phyloP scores from a whole-genome alignment of 2,329 filamentous ascomycete genomes.

The Grosmannia penicillata region DNA sequence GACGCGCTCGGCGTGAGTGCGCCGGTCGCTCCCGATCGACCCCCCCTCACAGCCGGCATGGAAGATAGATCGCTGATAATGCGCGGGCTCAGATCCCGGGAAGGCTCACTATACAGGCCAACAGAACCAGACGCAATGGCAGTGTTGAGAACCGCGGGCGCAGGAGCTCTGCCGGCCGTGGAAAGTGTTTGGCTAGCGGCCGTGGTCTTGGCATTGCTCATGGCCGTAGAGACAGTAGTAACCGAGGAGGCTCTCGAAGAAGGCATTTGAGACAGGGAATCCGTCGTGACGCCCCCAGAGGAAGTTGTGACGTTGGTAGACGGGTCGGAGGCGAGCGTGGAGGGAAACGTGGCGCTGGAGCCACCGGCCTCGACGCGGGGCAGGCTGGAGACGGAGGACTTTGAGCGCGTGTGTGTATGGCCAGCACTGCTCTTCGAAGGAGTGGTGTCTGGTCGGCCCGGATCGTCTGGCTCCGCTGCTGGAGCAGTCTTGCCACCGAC shows the following conservation, averaged over 20 bases:
- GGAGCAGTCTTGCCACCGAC: conserved; percentile 33
- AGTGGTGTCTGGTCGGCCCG: conserved; percentile 25
- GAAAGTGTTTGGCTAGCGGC: conserved; percentile 24
- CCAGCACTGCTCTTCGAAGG: conserved; percentile 26
- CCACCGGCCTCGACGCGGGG: conserved; percentile 15
- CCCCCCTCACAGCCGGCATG: conserved; percentile 25
- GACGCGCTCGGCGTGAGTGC: conserved; percentile 16
- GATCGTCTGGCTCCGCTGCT: conserved; percentile 20
- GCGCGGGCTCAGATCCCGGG: conserved; percentile 23
- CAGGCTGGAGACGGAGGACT: conserved; percentile 14
- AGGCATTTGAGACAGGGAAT: conserved; percentile 25
- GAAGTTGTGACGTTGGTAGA: conserved; percentile 23
- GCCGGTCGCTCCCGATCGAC: conserved; percentile 21
- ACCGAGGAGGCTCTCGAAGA: conserved; percentile 34
- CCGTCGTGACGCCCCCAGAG: conserved; percentile 19
- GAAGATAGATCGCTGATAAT: conserved; percentile 26
- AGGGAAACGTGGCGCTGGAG: conserved; percentile 19
- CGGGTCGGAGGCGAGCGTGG: conserved; percentile 18
- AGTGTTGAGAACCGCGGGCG: conserved; percentile 27
- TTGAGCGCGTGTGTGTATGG: conserved; percentile 17
- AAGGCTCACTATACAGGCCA: conserved; percentile 29
- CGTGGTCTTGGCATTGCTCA: conserved; percentile 27
- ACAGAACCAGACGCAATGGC: conserved; percentile 33
- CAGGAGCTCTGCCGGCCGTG: conserved; percentile 27
- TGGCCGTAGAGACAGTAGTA: conserved; percentile 26